phyloP scores from a whole-genome alignment of 2,329 filamentous ascomycete species.

The Neoarthrinium moseri region DNA sequence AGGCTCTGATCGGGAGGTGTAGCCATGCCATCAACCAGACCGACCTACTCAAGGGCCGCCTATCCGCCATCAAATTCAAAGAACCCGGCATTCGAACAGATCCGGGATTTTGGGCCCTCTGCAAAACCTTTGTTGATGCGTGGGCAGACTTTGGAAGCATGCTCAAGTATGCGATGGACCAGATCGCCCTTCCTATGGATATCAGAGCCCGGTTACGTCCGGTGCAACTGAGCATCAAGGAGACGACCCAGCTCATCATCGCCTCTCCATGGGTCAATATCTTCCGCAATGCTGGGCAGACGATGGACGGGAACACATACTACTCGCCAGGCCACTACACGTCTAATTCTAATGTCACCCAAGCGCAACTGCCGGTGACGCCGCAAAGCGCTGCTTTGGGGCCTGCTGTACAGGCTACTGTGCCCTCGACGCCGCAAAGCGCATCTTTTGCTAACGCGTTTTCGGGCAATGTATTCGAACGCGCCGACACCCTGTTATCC shows the following conservation, averaged over 20 bases:
- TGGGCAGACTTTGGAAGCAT: constrained; percentile 66
- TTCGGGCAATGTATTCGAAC: constrained; percentile 58
- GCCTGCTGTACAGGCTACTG: constrained; percentile 85
- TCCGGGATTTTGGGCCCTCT: constrained; percentile 64
- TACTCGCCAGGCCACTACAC: constrained; percentile 32
- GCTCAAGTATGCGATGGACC: constrained; percentile 54
- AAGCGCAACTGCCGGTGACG: constrained; percentile 67
- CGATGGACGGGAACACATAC: constrained; percentile 18
- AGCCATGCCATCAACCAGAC: constrained; percentile 70
- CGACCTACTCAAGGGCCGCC: constrained; percentile 67
- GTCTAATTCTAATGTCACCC: constrained; percentile 28
- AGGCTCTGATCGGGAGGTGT: constrained; percentile 69
- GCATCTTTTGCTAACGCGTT: constrained; percentile 55
- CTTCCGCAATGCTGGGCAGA: constrained; percentile 28
- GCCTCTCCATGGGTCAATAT: constrained; percentile 57
- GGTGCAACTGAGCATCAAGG: constrained; percentile 79
- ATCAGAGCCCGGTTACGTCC: constrained; percentile 74
- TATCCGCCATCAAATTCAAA: constrained; percentile 80
- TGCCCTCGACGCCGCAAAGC: constrained; percentile 68
- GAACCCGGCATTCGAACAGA: constrained; percentile 73
- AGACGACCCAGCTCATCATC: constrained; percentile 71
- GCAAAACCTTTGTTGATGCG: constrained; percentile 70
- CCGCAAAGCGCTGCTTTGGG: constrained; percentile 87
- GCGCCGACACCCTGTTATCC: constrained; percentile 56
- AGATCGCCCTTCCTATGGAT: constrained; percentile 58